Conservation (phyloP, 495 filamentous ascomycete species). For the Neurospora sp. region DNA sequence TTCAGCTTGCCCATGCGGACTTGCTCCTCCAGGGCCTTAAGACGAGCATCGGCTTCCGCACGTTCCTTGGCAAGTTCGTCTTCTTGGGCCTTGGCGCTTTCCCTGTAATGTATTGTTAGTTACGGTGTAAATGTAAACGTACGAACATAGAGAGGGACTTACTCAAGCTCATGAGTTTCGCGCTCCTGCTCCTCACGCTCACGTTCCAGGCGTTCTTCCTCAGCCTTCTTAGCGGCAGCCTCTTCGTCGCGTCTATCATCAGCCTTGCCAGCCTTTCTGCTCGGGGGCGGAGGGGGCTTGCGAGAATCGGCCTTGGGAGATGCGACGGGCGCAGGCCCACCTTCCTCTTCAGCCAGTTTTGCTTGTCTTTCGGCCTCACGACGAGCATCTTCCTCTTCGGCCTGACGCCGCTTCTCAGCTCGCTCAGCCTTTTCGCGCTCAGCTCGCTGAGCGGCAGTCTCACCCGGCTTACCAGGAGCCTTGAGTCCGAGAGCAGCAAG, state of each 20-base stretch:
- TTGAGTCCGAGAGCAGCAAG: conserved; percentile 89
- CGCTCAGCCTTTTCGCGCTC: conserved; percentile 83
- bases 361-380: conserved; percentile 81
- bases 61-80: conserved; percentile 69
- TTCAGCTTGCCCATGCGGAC: conserved; percentile 92
- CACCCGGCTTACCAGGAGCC: conserved; percentile 57
- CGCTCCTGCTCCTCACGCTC: conserved; percentile 73
- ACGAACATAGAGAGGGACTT: conserved; percentile 30
- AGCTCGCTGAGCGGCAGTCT: conserved; percentile 70
- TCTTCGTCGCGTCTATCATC: conserved; percentile 43
- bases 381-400: conserved; percentile 91
- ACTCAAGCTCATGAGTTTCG: conserved; percentile 73
- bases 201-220: conserved; percentile 46
- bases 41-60: conserved; percentile 68
- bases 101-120: conserved; percentile 41
- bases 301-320: conserved; percentile 49
- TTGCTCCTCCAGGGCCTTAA: conserved; percentile 85
- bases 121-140: conserved; percentile 4
- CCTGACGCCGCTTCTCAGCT: conserved; percentile 73
- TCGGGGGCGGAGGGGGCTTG: conserved; percentile 79
- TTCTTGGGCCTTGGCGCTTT: conserved; percentile 65
- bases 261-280: conserved; percentile 59
- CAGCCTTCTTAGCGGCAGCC: conserved; percentile 33
- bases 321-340: conserved; percentile 43
- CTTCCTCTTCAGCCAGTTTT: conserved; percentile 72